phyloP scores from a whole-genome alignment of 441 rosid genomes.

The Melianthus villosus region DNA sequence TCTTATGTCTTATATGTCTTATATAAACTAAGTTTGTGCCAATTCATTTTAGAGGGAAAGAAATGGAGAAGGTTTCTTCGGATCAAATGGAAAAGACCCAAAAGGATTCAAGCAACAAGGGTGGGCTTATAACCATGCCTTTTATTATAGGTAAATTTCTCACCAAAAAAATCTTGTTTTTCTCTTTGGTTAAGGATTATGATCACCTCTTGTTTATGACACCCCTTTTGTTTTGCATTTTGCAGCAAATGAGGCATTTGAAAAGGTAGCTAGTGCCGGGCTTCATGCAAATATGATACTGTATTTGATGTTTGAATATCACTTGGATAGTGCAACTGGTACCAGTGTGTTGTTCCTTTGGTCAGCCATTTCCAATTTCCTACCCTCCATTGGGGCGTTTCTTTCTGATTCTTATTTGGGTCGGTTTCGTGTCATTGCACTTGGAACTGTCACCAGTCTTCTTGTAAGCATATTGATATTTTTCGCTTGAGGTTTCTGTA shows the following conservation, averaged over 20 bases:
- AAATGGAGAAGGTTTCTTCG: not conserved
- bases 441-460: slow-evolving; percentile 46
- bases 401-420: slow-evolving; percentile 69
- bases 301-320: slow-evolving; percentile 47
- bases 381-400: slow-evolving; percentile 57
- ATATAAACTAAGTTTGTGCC: too few relatives aligned
- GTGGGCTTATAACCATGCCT: slow-evolving; percentile 47
- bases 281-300: slow-evolving; percentile 52
- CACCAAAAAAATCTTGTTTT: too few relatives aligned
- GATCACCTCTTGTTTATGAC: too few relatives aligned
- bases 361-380: slow-evolving; percentile 60
- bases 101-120: slow-evolving; percentile 15
- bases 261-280: slow-evolving; percentile 71
- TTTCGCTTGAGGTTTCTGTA: too few relatives aligned
- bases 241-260: slow-evolving; percentile 69
- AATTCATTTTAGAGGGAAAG: not conserved
- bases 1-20: too few relatives aligned
- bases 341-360: slow-evolving; percentile 45
- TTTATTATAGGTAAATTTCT: too few relatives aligned
- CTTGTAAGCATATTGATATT: slow-evolving; percentile 32
- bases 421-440: slow-evolving; percentile 51
- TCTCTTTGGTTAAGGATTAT: too few relatives aligned
- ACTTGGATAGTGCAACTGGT: slow-evolving; percentile 29
- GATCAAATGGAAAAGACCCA: not conserved
- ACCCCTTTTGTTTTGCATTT: not conserved